Conservation (phyloP, 257 asterid genomes). For the Solanum clarkiae region DNA sequence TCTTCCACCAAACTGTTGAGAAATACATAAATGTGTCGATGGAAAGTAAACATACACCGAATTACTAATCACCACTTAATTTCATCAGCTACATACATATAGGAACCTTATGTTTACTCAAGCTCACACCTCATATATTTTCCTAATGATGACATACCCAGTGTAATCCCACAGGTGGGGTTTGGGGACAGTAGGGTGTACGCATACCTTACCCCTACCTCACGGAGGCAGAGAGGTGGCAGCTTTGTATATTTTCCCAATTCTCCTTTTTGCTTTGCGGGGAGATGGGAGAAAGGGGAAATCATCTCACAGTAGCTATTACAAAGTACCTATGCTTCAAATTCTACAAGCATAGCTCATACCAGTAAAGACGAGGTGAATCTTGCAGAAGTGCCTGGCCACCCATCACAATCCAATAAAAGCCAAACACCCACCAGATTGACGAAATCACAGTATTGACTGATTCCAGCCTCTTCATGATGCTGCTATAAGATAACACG, state of each 20-base stretch:
- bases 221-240: neutral
- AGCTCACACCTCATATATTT: neutral
- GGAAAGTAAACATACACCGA: neutral
- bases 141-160: neutral
- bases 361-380: constrained; percentile 94
- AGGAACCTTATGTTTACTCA: neutral
- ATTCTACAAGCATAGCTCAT: constrained; percentile 6
- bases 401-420: constrained; percentile 69
- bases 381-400: constrained; percentile 70
- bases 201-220: neutral
- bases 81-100: neutral
- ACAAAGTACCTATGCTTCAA: neutral
- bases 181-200: neutral
- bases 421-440: constrained; percentile 92
- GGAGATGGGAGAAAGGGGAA: neutral
- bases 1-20: neutral
- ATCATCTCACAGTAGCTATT: neutral
- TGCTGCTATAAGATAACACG: constrained; percentile 23
- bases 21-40: neutral
- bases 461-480: constrained; percentile 62
- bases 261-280: neutral
- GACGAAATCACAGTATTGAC: constrained; percentile 59
- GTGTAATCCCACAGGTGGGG: neutral
- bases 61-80: neutral
- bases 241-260: neutral